These are phyloP conservation scores for Salix dunnii DNA, from an alignment of 345 rosid genomes.

Conservation along the genomic window DNA sequence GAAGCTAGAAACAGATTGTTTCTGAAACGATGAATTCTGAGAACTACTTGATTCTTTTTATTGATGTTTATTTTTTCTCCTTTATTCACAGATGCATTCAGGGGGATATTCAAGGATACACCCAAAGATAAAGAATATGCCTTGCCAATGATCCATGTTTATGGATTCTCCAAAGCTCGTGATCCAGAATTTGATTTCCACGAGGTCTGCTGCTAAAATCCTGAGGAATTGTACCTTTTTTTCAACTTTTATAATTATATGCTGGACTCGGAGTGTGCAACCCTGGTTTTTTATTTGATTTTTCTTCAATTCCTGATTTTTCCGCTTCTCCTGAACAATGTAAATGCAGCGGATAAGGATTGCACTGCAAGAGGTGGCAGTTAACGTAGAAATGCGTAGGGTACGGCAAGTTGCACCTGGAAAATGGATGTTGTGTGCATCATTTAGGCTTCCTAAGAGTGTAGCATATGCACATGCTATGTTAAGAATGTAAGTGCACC, in stretches of 20 bases:
- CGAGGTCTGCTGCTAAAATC: constrained; percentile 45
- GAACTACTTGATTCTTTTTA: neutral
- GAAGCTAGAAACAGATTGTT: neutral
- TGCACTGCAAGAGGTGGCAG: constrained; percentile 63
- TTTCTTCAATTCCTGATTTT: neutral
- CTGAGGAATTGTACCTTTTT: neutral
- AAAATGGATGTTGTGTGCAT: constrained; percentile 90
- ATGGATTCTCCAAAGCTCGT: constrained; percentile 87
- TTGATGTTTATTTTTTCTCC: neutral
- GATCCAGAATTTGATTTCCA: constrained; percentile 95
- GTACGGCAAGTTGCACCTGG: constrained; percentile 87
- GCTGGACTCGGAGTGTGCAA: neutral
- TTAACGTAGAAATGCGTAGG: constrained; percentile 63
- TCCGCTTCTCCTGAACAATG: neutral
- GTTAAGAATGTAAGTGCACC: neutral
- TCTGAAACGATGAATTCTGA: neutral
- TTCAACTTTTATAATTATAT: neutral
- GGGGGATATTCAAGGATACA: constrained; percentile 54
- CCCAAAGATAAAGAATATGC: constrained; percentile 34
- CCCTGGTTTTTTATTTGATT: neutral
- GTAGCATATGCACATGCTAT: constrained; percentile 52
- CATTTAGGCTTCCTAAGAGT: constrained; percentile 67
- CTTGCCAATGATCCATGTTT: constrained; percentile 74
- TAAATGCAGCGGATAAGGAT: constrained; percentile 71
- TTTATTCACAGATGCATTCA: constrained; percentile 59